A percentile compares a stretch with the other conserved stretches of the same genome.
These are phyloP conservation scores for Colletotrichum nymphaeae DNA, from an alignment of 2,329 filamentous ascomycete species.

Conservation along the genomic window DNA sequence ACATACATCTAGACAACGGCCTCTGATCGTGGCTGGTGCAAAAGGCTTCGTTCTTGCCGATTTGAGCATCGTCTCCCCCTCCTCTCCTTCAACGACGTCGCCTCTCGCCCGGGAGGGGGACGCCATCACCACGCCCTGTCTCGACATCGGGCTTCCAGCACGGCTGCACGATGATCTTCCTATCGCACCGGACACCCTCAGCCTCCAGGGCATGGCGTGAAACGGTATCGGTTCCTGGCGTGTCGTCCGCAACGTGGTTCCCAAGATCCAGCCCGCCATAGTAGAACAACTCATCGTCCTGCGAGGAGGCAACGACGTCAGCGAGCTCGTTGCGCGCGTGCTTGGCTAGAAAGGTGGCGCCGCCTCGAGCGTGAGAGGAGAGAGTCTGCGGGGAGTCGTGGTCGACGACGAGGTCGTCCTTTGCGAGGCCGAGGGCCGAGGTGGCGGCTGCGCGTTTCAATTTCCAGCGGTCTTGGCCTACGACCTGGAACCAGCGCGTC, in stretches of 20 bases:
- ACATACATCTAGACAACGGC: not conserved
- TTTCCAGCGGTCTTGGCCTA: not conserved
- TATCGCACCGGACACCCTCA: not conserved
- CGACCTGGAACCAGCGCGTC: not conserved
- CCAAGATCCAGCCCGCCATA: constrained; percentile 46
- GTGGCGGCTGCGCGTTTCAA: constrained; percentile 20
- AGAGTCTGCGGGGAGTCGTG: constrained; percentile 39
- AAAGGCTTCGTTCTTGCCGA: not conserved
- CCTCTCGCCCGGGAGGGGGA: not conserved
- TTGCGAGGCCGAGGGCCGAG: constrained; percentile 44
- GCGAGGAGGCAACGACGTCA: constrained; percentile 46
- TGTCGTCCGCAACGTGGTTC: constrained; percentile 39
- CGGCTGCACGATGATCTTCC: no score
- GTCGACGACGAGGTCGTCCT: constrained; percentile 37
- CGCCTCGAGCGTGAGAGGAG: constrained; percentile 38
- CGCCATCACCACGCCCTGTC: not conserved
- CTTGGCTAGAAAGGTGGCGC: constrained; percentile 51
- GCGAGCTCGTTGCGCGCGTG: constrained; percentile 53
- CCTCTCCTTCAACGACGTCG: not conserved
- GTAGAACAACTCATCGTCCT: constrained; percentile 44
- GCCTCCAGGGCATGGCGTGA: not conserved
- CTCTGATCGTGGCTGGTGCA: not conserved
- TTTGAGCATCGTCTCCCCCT: not conserved
- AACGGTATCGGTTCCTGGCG: not conserved
- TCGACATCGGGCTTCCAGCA: no score